Evolutionary conservation across 140 eudicot genomes (phyloP).

Genomic region (Flaveria floridana): DNA sequence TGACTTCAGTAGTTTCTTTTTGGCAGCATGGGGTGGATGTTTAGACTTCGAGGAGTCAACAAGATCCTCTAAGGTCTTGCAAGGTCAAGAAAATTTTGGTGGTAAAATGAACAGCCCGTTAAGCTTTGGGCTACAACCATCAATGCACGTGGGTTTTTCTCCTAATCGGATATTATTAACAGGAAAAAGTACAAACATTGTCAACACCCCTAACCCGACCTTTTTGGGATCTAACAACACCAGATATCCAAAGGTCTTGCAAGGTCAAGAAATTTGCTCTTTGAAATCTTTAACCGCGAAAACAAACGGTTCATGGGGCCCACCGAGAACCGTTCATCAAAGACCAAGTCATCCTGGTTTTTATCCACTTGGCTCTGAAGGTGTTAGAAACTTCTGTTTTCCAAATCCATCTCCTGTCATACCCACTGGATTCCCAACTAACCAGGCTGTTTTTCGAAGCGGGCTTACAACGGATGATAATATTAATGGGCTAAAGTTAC

Average conservation of each 20-base stretch:
- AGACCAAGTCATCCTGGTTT: conserved; percentile 39
- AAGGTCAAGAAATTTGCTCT: conserved; percentile 99
- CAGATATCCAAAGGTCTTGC: conserved; percentile 95
- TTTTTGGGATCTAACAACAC: conserved; percentile 56
- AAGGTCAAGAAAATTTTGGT: conserved; percentile 96
- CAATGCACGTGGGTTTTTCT: conserved; percentile 39
- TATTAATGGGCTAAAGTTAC: conserved; percentile 22
- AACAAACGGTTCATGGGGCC: conserved; percentile 43
- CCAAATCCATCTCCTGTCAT: conserved; percentile 38
- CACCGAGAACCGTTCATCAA: conserved; percentile 46
- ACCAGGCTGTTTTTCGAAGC: conserved; percentile 31
- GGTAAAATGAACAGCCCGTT: conserved; percentile 50
- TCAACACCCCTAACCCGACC: conserved; percentile 46
- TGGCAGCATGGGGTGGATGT: conserved; percentile 64
- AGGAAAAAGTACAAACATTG: conserved; percentile 37
- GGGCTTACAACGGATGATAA: conserved; percentile 34
- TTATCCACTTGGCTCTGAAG: conserved; percentile 86
- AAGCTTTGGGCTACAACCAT: conserved; percentile 49
- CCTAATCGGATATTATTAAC: conserved; percentile 37
- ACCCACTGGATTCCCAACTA: conserved; percentile 31
- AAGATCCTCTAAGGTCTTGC: conserved; percentile 98
- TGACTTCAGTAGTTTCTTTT: conserved; percentile 1
- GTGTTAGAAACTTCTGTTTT: conserved; percentile 53
- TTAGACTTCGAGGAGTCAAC: conserved; percentile 81
- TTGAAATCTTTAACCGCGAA: conserved; percentile 38